These are phyloP conservation scores for Aspergillus steynii DNA, from an alignment of 495 filamentous ascomycete genomes.

Conservation along the genomic window DNA sequence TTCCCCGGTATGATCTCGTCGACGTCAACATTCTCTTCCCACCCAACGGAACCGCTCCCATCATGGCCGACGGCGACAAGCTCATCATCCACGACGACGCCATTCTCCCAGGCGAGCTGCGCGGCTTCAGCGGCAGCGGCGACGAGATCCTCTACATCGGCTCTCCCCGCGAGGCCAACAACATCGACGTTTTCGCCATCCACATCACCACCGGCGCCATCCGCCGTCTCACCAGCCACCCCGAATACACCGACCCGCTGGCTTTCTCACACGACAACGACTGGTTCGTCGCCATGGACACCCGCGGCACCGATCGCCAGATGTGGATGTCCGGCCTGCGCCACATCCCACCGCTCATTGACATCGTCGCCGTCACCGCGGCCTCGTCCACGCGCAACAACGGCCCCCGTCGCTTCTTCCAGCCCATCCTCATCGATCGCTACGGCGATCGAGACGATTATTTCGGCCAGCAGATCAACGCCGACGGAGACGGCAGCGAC, in stretches of 20 bases:
- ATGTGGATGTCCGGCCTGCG: too few species aligned
- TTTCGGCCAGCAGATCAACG: too few species aligned
- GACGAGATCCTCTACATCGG: constrained; percentile 23
- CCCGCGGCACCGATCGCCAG: too few species aligned
- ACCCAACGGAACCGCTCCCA: too few species aligned
- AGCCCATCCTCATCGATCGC: constrained; percentile 20
- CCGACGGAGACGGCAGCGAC: too few species aligned
- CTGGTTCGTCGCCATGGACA: too few species aligned
- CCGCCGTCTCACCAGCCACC: constrained; percentile 22
- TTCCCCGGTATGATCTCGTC: too few species aligned
- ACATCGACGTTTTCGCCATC: constrained; percentile 22
- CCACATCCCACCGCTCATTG: constrained; percentile 17
- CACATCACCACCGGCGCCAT: constrained; percentile 20
- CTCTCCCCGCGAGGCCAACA: constrained; percentile 17
- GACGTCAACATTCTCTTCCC: too few species aligned
- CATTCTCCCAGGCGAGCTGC: constrained; percentile 20
- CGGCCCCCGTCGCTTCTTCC: constrained; percentile 22
- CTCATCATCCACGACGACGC: constrained; percentile 10
- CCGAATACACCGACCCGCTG: constrained; percentile 25
- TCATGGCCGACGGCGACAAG: too few species aligned
- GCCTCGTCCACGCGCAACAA: constrained; percentile 23
- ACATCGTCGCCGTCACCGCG: constrained; percentile 13
- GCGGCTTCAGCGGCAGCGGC: constrained; percentile 21
- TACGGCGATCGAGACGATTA: constrained; percentile 13
- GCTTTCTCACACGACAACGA: constrained; percentile 18